Evolutionary conservation across 1,284 basidiomycete genomes (phyloP).

Genomic region (Trichosporon sp.): DNA sequence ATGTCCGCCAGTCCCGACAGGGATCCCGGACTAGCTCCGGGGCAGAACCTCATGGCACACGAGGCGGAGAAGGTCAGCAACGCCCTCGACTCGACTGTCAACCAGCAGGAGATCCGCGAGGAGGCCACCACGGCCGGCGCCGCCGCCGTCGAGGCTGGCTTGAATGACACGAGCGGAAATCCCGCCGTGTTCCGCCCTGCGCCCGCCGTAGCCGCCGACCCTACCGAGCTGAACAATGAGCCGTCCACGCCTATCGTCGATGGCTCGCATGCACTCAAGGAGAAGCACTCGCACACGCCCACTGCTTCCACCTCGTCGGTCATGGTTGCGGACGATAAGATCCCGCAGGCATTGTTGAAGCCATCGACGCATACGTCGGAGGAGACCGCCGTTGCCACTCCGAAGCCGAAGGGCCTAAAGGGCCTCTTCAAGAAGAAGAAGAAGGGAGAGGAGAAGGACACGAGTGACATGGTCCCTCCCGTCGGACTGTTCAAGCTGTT

Average conservation of each 20-base stretch:
- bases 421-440: conserved; percentile 9
- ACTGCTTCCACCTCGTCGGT: neutral
- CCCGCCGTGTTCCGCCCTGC: neutral
- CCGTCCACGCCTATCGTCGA: neutral
- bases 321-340: neutral
- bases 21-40: neutral
- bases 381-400: neutral
- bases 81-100: neutral
- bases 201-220: neutral
- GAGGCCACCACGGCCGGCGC: neutral
- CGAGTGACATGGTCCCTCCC: conserved; percentile 16
- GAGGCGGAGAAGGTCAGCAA: neutral
- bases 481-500: conserved; percentile 37
- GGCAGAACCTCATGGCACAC: neutral
- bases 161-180: neutral
- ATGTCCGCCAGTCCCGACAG: neutral
- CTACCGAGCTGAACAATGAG: neutral
- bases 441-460: conserved; percentile 9
- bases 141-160: neutral
- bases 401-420: conserved; percentile 7
- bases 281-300: neutral
- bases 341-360: neutral
- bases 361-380: neutral
- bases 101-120: neutral
- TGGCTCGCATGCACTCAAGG: neutral